Conservation (phyloP, 768 basidiomycete species). For the Cystobasidium onofrii region DNA sequence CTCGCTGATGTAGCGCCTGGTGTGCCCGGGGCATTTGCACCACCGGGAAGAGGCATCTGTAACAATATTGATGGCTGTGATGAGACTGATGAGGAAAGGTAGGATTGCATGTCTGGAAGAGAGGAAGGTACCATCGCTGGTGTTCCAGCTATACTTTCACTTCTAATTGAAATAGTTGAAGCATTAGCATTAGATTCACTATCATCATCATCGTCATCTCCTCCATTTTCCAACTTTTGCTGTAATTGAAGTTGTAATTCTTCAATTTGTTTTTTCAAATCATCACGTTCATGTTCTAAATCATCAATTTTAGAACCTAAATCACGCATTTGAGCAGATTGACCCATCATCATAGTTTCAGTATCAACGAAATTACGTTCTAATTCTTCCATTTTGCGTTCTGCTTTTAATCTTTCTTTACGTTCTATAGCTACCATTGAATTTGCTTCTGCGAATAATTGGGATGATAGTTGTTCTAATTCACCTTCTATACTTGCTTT, state of each 20-base stretch:
- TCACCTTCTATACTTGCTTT: constrained; percentile 80
- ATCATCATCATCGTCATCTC: constrained; percentile 4
- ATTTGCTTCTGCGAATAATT: constrained; percentile 84
- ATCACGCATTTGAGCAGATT: constrained; percentile 38
- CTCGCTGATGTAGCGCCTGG: background rate
- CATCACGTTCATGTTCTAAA: constrained; percentile 33
- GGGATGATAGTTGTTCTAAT: constrained; percentile 84
- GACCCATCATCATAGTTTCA: constrained; percentile 34
- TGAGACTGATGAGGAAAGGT: background rate
- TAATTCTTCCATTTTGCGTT: constrained; percentile 39
- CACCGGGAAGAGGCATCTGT: constrained; percentile 8
- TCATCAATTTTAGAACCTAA: constrained; percentile 27
- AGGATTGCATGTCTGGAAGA: background rate
- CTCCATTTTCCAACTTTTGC: constrained; percentile 2
- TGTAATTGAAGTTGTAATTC: constrained; percentile 34
- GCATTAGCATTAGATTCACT: background rate
- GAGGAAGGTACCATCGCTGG: background rate
- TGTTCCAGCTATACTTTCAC: background rate
- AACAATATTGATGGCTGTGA: background rate
- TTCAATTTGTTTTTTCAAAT: constrained; percentile 36
- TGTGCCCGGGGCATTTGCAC: background rate
- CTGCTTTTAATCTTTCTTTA: constrained; percentile 51
- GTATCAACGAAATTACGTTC: constrained; percentile 38
- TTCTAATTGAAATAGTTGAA: background rate
- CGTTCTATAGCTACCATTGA: constrained; percentile 96